Evolutionary conservation across 208 protist species (phyloP).

Genomic region (Acanthamoeba triangularis): DNA sequence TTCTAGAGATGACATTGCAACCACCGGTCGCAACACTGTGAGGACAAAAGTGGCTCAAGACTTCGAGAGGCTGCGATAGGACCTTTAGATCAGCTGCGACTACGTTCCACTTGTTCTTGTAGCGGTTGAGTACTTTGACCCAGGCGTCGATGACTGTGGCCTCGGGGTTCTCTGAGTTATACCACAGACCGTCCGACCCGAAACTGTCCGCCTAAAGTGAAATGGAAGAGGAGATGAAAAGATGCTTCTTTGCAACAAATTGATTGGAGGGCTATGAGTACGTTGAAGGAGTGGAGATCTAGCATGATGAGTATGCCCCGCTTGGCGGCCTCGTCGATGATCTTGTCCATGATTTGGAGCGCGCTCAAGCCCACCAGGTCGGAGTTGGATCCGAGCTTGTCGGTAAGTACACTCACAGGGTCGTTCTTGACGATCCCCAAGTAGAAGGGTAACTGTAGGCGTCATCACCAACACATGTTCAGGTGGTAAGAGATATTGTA

Average conservation of each 20-base stretch:
- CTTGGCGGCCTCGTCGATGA: constrained; percentile 1
- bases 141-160: constrained; percentile 21
- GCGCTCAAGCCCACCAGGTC: constrained; percentile 46
- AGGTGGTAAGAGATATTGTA: too few relatives aligned
- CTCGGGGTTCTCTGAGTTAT: constrained; percentile 48
- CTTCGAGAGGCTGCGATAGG: neutral
- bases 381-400: constrained; percentile 78
- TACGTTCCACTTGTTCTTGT: constrained; percentile 73
- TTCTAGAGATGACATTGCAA: neutral
- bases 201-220: neutral
- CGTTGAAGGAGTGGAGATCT: constrained; percentile 33
- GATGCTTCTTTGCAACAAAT: too few relatives aligned
- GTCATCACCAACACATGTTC: too few relatives aligned
- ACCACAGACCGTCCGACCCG: constrained; percentile 53
- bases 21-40: too few relatives aligned
- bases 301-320: constrained; percentile 66
- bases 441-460: constrained; percentile 73
- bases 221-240: too few relatives aligned
- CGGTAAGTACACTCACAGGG: constrained; percentile 26
- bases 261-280: too few relatives aligned
- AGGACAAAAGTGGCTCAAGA: too few relatives aligned
- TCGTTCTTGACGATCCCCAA: constrained; percentile 78
- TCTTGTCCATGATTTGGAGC: constrained; percentile 48
- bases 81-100: constrained; percentile 61
- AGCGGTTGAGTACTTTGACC: neutral